Percentiles rank a stretch among this genome's conserved stretches.
phyloP scores from a whole-genome alignment of 192 early-diverging fungal genomes.

The Globomyces pollinis-pini region DNA sequence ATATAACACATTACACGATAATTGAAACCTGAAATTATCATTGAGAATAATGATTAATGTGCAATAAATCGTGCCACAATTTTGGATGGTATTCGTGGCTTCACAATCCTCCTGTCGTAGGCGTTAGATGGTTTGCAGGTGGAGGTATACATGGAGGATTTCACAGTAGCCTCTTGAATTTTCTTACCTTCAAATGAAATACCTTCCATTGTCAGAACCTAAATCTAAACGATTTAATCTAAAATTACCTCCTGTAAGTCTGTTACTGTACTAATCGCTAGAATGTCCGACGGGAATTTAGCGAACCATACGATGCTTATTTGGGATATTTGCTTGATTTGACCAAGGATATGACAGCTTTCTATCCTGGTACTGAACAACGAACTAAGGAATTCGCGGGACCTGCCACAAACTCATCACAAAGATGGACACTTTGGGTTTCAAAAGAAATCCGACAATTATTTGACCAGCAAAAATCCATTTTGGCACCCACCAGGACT shows the following conservation, averaged over 20 bases:
- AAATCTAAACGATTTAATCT: constrained; percentile 13
- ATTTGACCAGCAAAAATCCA: constrained; percentile 7
- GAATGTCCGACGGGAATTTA: background rate
- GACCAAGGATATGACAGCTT: constrained; percentile 2
- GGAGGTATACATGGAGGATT: no score
- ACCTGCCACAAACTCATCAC: background rate
- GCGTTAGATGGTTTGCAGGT: no score
- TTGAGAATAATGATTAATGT: no score
- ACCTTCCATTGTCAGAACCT: background rate
- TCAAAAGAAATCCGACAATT: constrained; percentile 6
- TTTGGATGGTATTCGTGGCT: no score
- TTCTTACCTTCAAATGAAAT: no score
- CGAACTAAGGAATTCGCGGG: background rate
- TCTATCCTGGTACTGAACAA: background rate
- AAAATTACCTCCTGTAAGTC: constrained; percentile 8
- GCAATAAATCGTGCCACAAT: no score
- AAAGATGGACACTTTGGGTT: constrained; percentile 11
- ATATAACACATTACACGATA: no score
- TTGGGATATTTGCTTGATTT: constrained; percentile 5
- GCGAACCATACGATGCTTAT: constrained; percentile 9
- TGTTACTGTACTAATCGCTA: background rate
- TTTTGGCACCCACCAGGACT: constrained; percentile 6
- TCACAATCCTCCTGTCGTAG: no score
- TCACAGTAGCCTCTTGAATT: no score
- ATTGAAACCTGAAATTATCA: no score